Evolutionary conservation across 108 stramenopile species (phyloP).

Genomic region (Skeletonema grethae): DNA sequence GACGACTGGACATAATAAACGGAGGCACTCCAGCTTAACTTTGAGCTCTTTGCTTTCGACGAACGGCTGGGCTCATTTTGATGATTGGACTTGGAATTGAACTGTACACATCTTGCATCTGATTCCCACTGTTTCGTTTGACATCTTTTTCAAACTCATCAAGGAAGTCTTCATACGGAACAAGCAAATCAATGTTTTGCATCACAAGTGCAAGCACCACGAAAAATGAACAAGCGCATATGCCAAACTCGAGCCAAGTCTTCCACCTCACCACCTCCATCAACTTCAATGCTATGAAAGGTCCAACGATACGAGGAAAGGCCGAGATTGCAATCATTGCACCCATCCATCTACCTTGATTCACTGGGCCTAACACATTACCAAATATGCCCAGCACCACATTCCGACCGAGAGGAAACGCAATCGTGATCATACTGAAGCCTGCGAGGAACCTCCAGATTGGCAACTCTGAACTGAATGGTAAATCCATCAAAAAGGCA

Average conservation of each 20-base stretch:
- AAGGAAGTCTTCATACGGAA: slow-evolving; percentile 15
- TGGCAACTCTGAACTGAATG: slow-evolving; percentile 23
- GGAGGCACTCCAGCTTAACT: no score
- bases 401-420: slow-evolving; percentile 52
- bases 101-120: not conserved
- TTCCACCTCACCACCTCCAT: slow-evolving; percentile 19
- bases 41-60: not conserved
- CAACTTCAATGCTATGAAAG: slow-evolving; percentile 20
- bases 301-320: slow-evolving; percentile 27
- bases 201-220: slow-evolving; percentile 1
- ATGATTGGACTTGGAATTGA: slow-evolving; percentile 1
- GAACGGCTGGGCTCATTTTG: not conserved
- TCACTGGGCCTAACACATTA: slow-evolving; percentile 44
- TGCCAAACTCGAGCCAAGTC: slow-evolving; percentile 33
- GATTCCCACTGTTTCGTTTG: not conserved
- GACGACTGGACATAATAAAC: not conserved
- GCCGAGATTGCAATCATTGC: slow-evolving; percentile 30
- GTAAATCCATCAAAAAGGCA: slow-evolving; percentile 33
- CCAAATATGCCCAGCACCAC: slow-evolving; percentile 39
- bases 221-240: slow-evolving; percentile 23
- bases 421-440: slow-evolving; percentile 46
- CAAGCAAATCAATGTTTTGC: slow-evolving; percentile 15
- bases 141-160: not conserved
- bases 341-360: slow-evolving; percentile 47
- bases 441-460: slow-evolving; percentile 41